Evolutionary conservation across 768 basidiomycete genomes (phyloP), one percentile per base, ranked within the genome.

Genomic region (Xerocomus spinulosus): DNA sequence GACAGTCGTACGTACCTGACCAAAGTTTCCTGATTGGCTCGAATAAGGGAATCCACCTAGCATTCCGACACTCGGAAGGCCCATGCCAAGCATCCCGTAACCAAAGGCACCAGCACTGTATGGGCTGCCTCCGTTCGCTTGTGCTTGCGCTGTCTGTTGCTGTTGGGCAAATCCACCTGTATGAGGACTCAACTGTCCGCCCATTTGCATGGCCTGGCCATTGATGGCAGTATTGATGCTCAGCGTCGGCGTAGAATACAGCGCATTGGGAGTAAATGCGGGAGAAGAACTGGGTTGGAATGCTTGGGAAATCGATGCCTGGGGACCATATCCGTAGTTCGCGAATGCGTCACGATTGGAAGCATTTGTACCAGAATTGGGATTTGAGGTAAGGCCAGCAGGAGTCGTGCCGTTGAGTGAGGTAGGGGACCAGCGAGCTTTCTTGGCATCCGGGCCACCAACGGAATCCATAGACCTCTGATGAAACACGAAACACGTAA

Each of bases 391-490:
- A 46, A 63, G 75, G 45, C 71, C 71, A 47, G 67, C 69, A 18
- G 63, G 53, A 37, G 66, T 64, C 25, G 65, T 57, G 44, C 64
- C 61, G 25, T 60, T 65, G 56, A 72, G 70, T 21, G 75, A 81
- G 42, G 77, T 82, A 44, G 87, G 86, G 24, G 87, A 89, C 89
- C 89, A 91, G 57, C 90, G 86, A 49, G 90, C 83, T 70, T 92
- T 92, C 79, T 92, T 92, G 46, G 84, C 76, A 69, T 89, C 87
- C 55, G 86, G 87, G 60, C 85, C 87, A 59, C 82, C 83, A 56
- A 81, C 77, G 65, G 84, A 65, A 69, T 92, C 91, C 80, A 92
- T 90, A 44, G 90, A 83, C 70, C 90, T 83, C 90, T 92, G 69
- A 10, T 25, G 28, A 28, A 46, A 52, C 5, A 25, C 42, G 37